Conservation (phyloP, 1,284 basidiomycete genomes). For the Pterula multifida region DNA sequence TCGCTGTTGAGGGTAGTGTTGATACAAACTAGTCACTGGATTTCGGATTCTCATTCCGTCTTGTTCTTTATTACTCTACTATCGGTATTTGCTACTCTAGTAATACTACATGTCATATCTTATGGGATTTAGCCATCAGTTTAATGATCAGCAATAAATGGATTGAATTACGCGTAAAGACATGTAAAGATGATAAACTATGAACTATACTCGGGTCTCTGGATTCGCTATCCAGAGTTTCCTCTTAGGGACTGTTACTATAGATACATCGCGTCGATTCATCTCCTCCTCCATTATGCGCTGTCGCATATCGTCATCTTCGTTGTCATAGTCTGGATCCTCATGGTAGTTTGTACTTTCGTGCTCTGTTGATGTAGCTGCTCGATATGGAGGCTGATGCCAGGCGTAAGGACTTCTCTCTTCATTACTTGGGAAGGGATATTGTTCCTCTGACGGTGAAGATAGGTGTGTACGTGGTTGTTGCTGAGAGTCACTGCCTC, state of each 20-base stretch:
- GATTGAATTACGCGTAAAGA: neutral
- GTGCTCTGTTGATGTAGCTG: slow-evolving; percentile 30
- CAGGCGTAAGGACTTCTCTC: slow-evolving; percentile 46
- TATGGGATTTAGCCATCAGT: neutral
- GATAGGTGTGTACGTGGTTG: slow-evolving; percentile 13
- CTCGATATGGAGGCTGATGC: slow-evolving; percentile 46
- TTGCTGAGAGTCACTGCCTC: slow-evolving; percentile 13
- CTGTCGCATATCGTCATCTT: slow-evolving; percentile 61
- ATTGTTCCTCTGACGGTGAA: slow-evolving; percentile 27
- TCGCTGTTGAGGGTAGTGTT: slow-evolving; percentile 46
- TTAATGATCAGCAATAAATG: slow-evolving; percentile 5
- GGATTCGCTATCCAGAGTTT: slow-evolving; percentile 64
- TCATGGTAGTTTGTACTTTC: slow-evolving; percentile 37
- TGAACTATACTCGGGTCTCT: slow-evolving; percentile 11
- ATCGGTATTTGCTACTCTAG: neutral
- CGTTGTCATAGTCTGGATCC: slow-evolving; percentile 45
- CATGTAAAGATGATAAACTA: neutral
- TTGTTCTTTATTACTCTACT: slow-evolving; percentile 1
- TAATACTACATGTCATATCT: neutral
- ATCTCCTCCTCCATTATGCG: slow-evolving; percentile 69
- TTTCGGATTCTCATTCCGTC: neutral
- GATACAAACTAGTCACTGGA: too few relatives aligned
- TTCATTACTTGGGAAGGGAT: slow-evolving; percentile 31
- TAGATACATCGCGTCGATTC: slow-evolving; percentile 64
- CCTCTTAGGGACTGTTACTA: slow-evolving; percentile 68